phyloP scores from a whole-genome alignment of 495 filamentous ascomycete species.

The Xylaria curta region DNA sequence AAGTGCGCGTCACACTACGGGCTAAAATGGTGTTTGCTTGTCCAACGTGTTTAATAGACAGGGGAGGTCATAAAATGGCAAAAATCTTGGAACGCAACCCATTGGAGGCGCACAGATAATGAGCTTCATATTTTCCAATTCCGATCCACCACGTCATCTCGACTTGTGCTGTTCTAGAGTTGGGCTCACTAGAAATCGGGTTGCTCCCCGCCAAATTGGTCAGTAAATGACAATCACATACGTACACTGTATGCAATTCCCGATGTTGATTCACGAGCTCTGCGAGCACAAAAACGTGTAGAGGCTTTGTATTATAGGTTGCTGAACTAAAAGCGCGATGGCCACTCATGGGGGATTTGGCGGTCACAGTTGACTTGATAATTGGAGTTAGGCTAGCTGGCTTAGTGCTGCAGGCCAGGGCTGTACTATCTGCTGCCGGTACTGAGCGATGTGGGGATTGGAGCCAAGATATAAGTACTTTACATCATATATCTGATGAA shows the following conservation, averaged over 20 bases:
- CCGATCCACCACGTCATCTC: constrained; percentile 14
- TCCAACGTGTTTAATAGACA: neutral
- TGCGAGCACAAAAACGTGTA: too few relatives aligned
- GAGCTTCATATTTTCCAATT: neutral
- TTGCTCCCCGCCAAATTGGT: neutral
- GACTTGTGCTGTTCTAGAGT: neutral
- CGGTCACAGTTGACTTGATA: neutral
- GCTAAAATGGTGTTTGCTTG: neutral
- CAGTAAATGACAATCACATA: neutral
- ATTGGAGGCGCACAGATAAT: neutral
- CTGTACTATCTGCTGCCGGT: constrained; percentile 13
- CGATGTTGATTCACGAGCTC: neutral
- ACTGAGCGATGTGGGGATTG: constrained; percentile 7
- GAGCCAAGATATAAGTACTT: neutral
- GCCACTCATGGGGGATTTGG: too few relatives aligned
- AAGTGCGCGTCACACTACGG: neutral
- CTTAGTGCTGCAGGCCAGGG: neutral
- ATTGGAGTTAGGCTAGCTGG: neutral
- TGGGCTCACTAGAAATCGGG: neutral
- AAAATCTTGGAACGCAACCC: constrained; percentile 10
- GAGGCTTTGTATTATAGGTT: too few relatives aligned
- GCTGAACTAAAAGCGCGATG: neutral
- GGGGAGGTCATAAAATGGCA: neutral
- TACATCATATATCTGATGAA: constrained; percentile 14
- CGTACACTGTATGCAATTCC: neutral